Conservation (phyloP, 306 rosid species). For the Medicago arabica region DNA sequence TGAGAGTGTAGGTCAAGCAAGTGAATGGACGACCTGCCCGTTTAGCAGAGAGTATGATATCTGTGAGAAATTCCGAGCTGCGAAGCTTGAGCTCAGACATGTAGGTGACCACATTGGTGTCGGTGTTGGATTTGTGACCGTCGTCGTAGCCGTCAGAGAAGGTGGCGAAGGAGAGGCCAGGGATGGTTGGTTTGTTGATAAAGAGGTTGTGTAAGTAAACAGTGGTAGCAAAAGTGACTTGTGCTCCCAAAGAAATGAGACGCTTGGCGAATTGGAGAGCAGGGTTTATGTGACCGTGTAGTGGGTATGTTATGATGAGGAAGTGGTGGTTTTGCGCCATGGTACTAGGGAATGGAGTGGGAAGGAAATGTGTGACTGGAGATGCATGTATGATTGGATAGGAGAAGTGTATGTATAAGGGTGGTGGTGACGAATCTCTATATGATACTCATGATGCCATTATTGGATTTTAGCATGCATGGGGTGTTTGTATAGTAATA, state of each 20-base stretch:
- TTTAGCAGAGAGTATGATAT: constrained; percentile 19
- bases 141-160: constrained; percentile 62
- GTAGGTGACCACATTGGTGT: not conserved
- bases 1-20: constrained; percentile 38
- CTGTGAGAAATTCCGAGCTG: constrained; percentile 35
- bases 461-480: no score
- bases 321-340: constrained; percentile 42
- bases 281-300: constrained; percentile 64
- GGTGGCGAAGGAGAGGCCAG: constrained; percentile 39
- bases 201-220: constrained; percentile 40
- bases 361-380: no score
- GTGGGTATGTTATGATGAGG: constrained; percentile 48
- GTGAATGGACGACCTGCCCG: constrained; percentile 45
- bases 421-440: no score
- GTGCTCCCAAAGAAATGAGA: constrained; percentile 39
- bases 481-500: no score
- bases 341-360: no score
- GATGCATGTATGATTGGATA: no score
- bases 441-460: no score
- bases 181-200: constrained; percentile 13
- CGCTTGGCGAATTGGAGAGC: constrained; percentile 52
- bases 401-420: no score
- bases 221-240: constrained; percentile 49
- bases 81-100: constrained; percentile 40
- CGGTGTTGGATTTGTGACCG: not conserved